These are phyloP conservation scores for Suillus subalutaceus DNA, from an alignment of 768 basidiomycete genomes.

Conservation along the genomic window DNA sequence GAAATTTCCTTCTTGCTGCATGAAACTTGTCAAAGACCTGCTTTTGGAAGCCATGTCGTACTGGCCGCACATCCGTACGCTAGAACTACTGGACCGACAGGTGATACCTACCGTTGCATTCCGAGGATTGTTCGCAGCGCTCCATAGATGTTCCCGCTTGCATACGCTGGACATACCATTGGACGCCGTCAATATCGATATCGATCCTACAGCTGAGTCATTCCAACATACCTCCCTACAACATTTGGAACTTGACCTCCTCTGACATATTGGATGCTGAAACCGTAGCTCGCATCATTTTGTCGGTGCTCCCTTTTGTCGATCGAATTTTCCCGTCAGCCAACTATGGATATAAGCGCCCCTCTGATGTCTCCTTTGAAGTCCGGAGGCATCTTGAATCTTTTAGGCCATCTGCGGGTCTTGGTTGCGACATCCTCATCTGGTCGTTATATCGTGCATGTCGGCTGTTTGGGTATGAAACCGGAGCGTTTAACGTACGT, in stretches of 20 bases:
- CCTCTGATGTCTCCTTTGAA: neutral
- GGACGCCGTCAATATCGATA: neutral
- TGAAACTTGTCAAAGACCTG: too few species aligned
- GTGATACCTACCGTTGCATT: too few species aligned
- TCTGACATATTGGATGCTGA: neutral
- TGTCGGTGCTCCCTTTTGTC: neutral
- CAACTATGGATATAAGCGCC: too few species aligned
- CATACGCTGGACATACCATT: neutral
- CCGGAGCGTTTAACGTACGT: too few species aligned
- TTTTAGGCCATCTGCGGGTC: neutral
- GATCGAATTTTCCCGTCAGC: neutral
- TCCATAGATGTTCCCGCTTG: too few species aligned
- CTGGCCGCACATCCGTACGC: too few species aligned
- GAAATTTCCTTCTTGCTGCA: too few species aligned
- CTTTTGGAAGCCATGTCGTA: too few species aligned
- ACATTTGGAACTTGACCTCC: neutral
- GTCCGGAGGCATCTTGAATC: neutral
- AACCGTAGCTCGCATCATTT: neutral
- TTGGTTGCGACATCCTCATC: neutral
- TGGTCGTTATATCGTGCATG: too few species aligned
- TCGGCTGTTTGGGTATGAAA: too few species aligned
- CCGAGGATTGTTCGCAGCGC: too few species aligned
- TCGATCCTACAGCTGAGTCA: neutral
- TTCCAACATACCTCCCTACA: slow-evolving; percentile 1
- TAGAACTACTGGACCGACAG: too few species aligned